phyloP scores from a whole-genome alignment of 495 filamentous ascomycete genomes.

The Letharia columbiana region DNA sequence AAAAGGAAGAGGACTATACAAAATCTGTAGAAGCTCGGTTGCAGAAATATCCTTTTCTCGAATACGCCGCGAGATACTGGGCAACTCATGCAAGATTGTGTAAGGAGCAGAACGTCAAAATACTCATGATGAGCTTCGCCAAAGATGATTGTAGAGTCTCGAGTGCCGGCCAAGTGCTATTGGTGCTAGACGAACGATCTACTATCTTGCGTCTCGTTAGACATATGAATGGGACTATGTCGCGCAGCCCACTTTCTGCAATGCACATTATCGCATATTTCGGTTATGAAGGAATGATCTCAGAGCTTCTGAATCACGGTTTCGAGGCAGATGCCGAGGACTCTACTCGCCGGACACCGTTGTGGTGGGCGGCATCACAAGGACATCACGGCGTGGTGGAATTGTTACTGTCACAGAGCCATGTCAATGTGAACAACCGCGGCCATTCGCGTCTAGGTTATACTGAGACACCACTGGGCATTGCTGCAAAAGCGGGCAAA shows the following conservation, averaged over 20 bases:
- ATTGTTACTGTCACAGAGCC: not conserved
- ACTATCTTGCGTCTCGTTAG: too few species aligned
- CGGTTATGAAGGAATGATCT: not conserved
- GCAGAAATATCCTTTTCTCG: not conserved
- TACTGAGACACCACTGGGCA: not conserved
- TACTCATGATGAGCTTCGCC: not conserved
- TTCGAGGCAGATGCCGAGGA: conserved; percentile 1
- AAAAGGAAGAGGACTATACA: not conserved
- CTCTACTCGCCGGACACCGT: not conserved
- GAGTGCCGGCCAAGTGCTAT: not conserved
- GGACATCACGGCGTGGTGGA: not conserved
- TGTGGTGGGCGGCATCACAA: not conserved
- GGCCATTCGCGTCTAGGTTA: not conserved
- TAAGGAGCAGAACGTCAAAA: not conserved
- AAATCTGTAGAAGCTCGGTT: not conserved
- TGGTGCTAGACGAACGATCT: not conserved
- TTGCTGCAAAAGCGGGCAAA: not conserved
- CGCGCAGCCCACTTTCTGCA: not conserved
- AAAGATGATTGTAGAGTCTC: not conserved
- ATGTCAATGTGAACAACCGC: not conserved
- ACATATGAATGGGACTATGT: not conserved
- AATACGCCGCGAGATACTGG: not conserved
- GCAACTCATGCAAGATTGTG: not conserved
- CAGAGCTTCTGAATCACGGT: not conserved
- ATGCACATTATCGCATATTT: conserved; percentile 1